Evolutionary conservation across 148 eudicot species (phyloP).

Genomic region (Rheum nobile): DNA sequence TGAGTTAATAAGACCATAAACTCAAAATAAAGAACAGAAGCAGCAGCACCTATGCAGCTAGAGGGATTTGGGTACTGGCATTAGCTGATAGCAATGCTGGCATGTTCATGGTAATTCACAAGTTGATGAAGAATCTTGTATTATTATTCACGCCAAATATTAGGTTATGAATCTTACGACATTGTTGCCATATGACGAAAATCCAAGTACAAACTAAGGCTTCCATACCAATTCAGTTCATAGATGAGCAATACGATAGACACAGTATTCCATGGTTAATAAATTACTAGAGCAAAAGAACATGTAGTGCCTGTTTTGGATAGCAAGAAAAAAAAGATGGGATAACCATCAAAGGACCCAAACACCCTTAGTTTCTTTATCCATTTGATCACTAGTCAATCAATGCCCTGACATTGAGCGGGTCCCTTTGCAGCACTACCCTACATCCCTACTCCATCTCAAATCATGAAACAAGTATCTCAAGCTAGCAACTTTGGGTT

Average conservation of each 20-base stretch:
- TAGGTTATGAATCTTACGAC: neutral
- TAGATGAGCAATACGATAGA: no score
- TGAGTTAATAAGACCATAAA: neutral
- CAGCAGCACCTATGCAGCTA: neutral
- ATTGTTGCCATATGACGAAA: neutral
- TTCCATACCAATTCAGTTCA: no score
- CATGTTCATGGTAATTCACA: no score
- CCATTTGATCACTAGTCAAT: neutral
- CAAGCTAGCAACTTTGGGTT: neutral
- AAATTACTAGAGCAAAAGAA: no score
- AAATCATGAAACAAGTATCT: neutral
- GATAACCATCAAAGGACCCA: neutral
- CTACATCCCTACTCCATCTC: neutral
- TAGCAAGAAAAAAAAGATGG: neutral
- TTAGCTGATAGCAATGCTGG: no score
- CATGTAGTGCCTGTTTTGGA: neutral
- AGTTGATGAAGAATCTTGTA: no score
- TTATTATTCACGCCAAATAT: neutral
- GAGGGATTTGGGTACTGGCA: neutral
- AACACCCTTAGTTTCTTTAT: no score
- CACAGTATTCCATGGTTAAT: no score
- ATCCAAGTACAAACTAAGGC: neutral
- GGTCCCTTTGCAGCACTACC: neutral
- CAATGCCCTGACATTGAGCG: neutral
- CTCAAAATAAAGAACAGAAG: neutral